Evolutionary conservation across 2,329 filamentous ascomycete genomes (phyloP), one percentile per base, ranked within the genome.

Genomic region (Pseudogymnoascus sp.): DNA sequence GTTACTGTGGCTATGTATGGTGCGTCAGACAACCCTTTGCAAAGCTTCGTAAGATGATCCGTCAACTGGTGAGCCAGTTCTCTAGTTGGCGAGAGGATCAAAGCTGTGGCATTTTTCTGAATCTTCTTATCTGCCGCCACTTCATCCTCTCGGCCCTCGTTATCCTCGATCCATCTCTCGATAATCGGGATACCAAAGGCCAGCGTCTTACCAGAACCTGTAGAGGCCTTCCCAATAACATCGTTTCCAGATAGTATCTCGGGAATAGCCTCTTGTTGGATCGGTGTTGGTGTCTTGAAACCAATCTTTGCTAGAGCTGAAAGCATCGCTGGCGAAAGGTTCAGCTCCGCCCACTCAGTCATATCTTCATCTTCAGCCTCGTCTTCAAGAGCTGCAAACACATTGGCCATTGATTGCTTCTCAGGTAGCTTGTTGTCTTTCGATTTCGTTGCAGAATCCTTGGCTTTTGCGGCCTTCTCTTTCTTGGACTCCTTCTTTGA

Each of bases 111-210:
- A 9, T 20, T 39, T 1, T 76, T 74, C 63, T 79, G 76, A 2
- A 72, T 69, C 22, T 70, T 68, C 16, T 73, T 68, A 3, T 67
- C 68, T 2, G 74, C 70, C 37, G 76, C 70, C 28, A 77, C 74
- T 22, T 77, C 74, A 57, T 72, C 70, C 60, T 75, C 69, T 9
- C 76, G 74, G 16, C 73, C 73, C 20, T 73, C 73, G 12, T 72
- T 73, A 61, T 71, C 70, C 63, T 83, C 81, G 6, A 99, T 75
- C 79, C 88, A 97, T 61, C 83, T 81, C 73, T 99, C 92, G 8
- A 97, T 79, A 61, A 99, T 94, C 0, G 94, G 94, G 64, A 99
- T 92, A 1, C 88, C 91, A 73, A 96, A 99, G 0, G 94, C 93
- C 47, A 99, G 78, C 0, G 94, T 99, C 76, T 99, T 99, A 68